phyloP scores from a whole-genome alignment of 2,329 filamentous ascomycete genomes.

The Penicillium glabrum region DNA sequence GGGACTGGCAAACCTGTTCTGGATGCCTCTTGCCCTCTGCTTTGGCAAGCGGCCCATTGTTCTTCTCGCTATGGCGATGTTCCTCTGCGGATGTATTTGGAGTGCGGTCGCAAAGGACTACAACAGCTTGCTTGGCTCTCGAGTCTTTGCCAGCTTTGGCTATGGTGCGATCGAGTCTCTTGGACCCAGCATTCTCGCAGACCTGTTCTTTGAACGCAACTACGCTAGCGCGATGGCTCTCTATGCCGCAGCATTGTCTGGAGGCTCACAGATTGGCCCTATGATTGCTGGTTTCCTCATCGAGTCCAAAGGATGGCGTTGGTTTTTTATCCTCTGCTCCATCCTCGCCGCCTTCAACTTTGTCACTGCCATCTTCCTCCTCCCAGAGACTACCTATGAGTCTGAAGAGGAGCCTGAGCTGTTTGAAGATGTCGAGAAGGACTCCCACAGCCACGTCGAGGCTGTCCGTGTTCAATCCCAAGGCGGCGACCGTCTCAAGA shows the following conservation, averaged over 20 bases:
- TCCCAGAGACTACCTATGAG: constrained; percentile 37
- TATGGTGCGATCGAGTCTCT: constrained; percentile 33
- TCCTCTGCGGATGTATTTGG: constrained; percentile 34
- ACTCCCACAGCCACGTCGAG: constrained; percentile 20
- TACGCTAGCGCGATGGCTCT: constrained; percentile 34
- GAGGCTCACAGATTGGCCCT: constrained; percentile 36
- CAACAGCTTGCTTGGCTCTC: constrained; percentile 31
- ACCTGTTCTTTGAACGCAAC: constrained; percentile 27
- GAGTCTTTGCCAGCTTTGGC: constrained; percentile 34
- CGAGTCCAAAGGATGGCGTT: constrained; percentile 35
- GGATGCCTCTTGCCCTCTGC: constrained; percentile 38
- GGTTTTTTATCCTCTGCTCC: constrained; percentile 37
- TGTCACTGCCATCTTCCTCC: constrained; percentile 31
- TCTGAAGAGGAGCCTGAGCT: constrained; percentile 24
- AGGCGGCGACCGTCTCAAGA: constrained; percentile 7
- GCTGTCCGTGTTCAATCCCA: constrained; percentile 7
- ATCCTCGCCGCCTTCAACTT: constrained; percentile 34
- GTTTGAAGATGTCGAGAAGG: constrained; percentile 21
- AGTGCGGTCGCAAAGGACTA: constrained; percentile 31
- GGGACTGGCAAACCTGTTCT: constrained; percentile 32
- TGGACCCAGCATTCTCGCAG: constrained; percentile 34
- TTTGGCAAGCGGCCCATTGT: constrained; percentile 40
- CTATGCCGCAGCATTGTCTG: constrained; percentile 34
- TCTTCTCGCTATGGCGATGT: constrained; percentile 31
- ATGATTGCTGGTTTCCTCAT: constrained; percentile 38